Conservation (phyloP, 768 basidiomycete species). For the Phallus indusiatus region DNA sequence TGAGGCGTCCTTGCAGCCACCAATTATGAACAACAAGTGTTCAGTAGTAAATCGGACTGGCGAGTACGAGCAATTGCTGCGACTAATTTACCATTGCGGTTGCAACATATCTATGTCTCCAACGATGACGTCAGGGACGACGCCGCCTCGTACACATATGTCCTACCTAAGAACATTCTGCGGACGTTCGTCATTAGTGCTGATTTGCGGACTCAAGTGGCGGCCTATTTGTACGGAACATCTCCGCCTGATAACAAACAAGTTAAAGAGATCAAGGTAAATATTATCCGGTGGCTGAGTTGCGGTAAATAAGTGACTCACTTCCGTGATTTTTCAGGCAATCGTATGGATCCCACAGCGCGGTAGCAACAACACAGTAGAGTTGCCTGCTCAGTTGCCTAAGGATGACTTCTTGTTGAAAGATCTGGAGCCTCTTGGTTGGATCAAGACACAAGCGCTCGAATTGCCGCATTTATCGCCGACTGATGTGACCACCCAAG, state of each 20-base stretch:
- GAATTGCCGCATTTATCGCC: constrained; percentile 91
- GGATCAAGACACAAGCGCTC: constrained; percentile 93
- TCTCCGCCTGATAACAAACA: constrained; percentile 95
- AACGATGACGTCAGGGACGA: constrained; percentile 99
- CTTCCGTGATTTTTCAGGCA: constrained; percentile 33
- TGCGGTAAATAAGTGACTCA: constrained; percentile 2
- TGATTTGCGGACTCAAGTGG: constrained; percentile 93
- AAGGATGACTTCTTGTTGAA: constrained; percentile 93
- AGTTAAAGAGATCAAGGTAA: constrained; percentile 92
- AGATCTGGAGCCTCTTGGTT: constrained; percentile 90
- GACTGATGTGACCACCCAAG: constrained; percentile 87
- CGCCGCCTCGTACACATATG: constrained; percentile 87
- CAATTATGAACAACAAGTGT: constrained; percentile 97
- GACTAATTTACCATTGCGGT: constrained; percentile 88
- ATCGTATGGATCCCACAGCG: constrained; percentile 97
- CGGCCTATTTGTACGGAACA: constrained; percentile 85
- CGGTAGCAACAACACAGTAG: constrained; percentile 89
- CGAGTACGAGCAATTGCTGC: constrained; percentile 96
- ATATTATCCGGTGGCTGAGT: neutral
- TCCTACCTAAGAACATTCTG: constrained; percentile 94
- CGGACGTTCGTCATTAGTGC: constrained; percentile 88
- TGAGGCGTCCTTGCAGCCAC: constrained; percentile 49
- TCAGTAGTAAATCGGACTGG: constrained; percentile 99
- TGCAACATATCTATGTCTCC: constrained; percentile 98
- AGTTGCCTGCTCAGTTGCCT: constrained; percentile 82